Evolutionary conservation across 495 filamentous ascomycete species (phyloP).

Genomic region (Neurospora sp.): DNA sequence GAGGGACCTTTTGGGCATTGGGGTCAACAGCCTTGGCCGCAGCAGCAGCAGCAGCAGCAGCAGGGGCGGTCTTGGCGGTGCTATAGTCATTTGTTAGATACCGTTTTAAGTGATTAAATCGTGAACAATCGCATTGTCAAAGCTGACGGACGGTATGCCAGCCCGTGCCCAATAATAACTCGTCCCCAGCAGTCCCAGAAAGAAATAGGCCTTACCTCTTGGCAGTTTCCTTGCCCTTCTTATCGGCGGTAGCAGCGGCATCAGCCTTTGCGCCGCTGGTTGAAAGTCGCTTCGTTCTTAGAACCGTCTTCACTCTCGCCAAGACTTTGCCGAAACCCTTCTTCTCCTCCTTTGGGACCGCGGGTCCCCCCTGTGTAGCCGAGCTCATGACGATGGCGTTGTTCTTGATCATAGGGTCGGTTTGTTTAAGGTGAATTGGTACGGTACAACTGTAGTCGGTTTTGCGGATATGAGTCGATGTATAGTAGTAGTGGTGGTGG

Average conservation of each 20-base stretch:
- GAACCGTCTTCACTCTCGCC: constrained; percentile 52
- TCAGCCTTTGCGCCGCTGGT: constrained; percentile 25
- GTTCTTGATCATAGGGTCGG: constrained; percentile 1
- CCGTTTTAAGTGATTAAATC: not conserved
- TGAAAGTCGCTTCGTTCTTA: constrained; percentile 24
- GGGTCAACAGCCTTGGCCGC: constrained; percentile 11
- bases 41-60: constrained; percentile 3
- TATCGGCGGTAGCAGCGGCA: constrained; percentile 11
- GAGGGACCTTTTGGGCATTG: constrained; percentile 30
- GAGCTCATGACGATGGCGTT: constrained; percentile 32
- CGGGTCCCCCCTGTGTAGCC: constrained; percentile 23
- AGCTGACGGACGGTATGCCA: not conserved
- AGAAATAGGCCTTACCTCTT: constrained; percentile 21
- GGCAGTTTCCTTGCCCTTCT: not conserved
- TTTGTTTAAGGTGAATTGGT: not conserved
- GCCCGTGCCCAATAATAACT: not conserved
- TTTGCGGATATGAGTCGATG: not conserved
- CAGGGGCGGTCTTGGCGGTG: constrained; percentile 6
- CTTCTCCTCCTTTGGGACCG: constrained; percentile 40
- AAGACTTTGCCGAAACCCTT: constrained; percentile 54
- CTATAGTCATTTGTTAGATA: constrained; percentile 23
- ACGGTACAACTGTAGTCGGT: not conserved
- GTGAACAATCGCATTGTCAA: not conserved
- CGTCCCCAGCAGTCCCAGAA: not conserved
- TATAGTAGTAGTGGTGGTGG: not conserved